These are phyloP conservation scores for Paramecium caudatum DNA, from an alignment of 73 alveolate species.

Conservation along the genomic window DNA sequence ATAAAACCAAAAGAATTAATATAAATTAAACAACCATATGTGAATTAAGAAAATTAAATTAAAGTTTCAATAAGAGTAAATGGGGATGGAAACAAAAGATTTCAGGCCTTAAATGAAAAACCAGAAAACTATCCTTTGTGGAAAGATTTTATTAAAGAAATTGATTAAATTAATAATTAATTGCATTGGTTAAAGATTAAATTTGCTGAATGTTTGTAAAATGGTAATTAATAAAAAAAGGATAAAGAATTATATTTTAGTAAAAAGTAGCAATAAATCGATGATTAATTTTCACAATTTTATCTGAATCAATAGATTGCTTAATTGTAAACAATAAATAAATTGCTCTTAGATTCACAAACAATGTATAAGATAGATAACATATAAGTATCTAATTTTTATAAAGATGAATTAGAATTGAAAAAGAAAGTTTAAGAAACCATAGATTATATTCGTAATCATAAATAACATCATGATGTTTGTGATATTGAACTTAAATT, in stretches of 20 bases:
- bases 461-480: neutral
- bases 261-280: neutral
- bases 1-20: no score
- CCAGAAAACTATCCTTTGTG: neutral
- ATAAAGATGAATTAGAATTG: neutral
- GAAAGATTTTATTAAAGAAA: neutral
- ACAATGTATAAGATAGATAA: slow-evolving; percentile 27
- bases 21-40: no score
- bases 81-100: no score
- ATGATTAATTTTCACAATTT: neutral
- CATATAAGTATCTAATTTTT: neutral
- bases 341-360: slow-evolving; percentile 17
- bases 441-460: neutral
- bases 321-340: slow-evolving; percentile 5
- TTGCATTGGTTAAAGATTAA: neutral
- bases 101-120: slow-evolving; percentile 19
- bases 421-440: slow-evolving; percentile 30
- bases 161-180: neutral
- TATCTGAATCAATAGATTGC: slow-evolving; percentile 9
- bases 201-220: neutral
- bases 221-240: neutral
- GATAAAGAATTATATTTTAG: neutral
- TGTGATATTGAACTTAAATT: neutral
- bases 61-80: no score
- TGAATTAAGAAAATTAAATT: no score